Evolutionary conservation across 805 yeast species (phyloP), one percentile per base, ranked within the genome.

Genomic region (Metschnikowia peoriensis): DNA sequence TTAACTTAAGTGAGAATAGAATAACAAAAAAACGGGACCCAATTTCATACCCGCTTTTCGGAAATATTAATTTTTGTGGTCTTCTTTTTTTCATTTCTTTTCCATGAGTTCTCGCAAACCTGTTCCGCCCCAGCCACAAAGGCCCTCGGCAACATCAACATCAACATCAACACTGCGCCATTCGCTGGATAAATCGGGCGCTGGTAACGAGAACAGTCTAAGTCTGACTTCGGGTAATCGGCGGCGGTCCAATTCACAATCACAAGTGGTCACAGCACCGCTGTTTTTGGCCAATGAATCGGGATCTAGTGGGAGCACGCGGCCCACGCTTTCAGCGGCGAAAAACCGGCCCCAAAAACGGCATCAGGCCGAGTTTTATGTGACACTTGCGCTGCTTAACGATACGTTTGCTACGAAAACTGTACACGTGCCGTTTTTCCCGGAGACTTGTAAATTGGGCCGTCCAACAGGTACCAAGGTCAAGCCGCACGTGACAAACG

Each of bases 391-490:
- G 12, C 85, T 97, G 0, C 71, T 91, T 46, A 93, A 93, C 67
- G 89, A 82, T 47, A 86, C 97, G 0, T 91, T 92, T 65, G 88
- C 84, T 40, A 79, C 84, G 52, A 94, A 93, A 66, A 84, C 86
- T 48, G 73, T 94, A 39, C 82, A 82, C 12, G 84, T 94, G 7
- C 97, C 98, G 1, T 78, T 81, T 52, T 77, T 75, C 53, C 99
- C 99, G 0, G 91, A 88, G 12, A 84, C 89, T 3, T 71, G 92
- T 48, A 89, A 89, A 65, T 75, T 94, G 27, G 99, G 99, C 1
- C 80, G 99, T 50, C 98, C 96, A 44, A 85, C 88, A 15, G 88
- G 86, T 57, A 76, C 88, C 2, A 79, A 77, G 55, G 75, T 78
- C 44, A 76, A 77, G 51, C 83, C 82, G 38, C 81, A 78, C 55